Evolutionary conservation across 345 rosid genomes (phyloP).

Genomic region (Moricandia moricandioides): DNA sequence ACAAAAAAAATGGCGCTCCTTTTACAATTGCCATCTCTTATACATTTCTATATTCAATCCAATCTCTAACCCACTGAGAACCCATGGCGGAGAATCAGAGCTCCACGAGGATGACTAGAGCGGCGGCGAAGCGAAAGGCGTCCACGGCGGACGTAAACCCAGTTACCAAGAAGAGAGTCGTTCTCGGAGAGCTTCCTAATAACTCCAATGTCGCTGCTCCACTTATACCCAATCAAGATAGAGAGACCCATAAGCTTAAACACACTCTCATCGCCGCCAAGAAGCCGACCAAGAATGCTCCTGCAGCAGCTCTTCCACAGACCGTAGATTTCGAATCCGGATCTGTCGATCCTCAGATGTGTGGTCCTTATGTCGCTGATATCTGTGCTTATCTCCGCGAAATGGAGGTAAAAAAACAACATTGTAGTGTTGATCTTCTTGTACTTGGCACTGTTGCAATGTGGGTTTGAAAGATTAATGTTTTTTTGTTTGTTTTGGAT

Average conservation of each 20-base stretch:
- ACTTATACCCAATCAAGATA: constrained; percentile 3
- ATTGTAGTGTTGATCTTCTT: too few relatives aligned
- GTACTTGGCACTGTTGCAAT: background rate
- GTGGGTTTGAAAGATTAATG: background rate
- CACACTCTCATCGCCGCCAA: background rate
- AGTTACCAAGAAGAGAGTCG: constrained; percentile 32
- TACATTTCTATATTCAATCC: background rate
- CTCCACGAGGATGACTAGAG: constrained; percentile 33
- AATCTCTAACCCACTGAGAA: background rate
- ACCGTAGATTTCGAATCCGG: background rate
- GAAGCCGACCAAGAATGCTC: background rate
- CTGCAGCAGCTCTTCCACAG: background rate
- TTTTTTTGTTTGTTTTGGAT: background rate
- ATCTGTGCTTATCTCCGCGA: constrained; percentile 30
- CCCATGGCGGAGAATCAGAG: constrained; percentile 33
- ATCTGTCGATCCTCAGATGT: constrained; percentile 37
- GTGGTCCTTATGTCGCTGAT: constrained; percentile 26
- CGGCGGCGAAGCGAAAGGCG: constrained; percentile 32
- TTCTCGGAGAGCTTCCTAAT: constrained; percentile 27
- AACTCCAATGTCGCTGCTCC: constrained; percentile 21
- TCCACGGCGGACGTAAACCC: constrained; percentile 4
- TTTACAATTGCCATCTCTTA: background rate
- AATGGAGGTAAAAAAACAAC: constrained; percentile 19
- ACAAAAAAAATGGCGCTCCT: constrained; percentile 25
- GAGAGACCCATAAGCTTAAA: constrained; percentile 16